These are phyloP conservation scores for Carex myosuroides DNA, from an alignment of 176 grass and related monocot species.

Conservation along the genomic window DNA sequence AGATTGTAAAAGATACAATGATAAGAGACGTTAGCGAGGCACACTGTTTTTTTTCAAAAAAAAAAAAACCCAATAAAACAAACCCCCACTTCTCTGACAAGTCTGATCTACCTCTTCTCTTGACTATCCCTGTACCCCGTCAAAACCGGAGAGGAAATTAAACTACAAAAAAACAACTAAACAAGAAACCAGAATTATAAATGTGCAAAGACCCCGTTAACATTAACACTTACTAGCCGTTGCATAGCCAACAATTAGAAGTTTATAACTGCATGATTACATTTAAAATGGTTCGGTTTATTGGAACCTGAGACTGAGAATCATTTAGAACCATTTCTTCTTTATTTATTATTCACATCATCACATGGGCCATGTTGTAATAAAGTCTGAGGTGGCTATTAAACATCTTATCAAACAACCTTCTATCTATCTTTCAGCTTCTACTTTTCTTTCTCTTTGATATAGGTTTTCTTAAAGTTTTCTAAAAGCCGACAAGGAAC, in stretches of 20 bases:
- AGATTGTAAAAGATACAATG: background rate
- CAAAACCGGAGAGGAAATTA: background rate
- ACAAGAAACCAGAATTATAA: background rate
- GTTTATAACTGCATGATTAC: background rate
- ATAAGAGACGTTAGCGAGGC: constrained; percentile 6
- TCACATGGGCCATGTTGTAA: background rate
- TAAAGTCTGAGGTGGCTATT: background rate
- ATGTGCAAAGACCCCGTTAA: background rate
- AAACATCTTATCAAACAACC: background rate
- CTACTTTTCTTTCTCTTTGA: background rate
- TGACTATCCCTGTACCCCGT: background rate
- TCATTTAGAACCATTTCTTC: background rate
- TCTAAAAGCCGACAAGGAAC: background rate
- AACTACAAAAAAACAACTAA: background rate
- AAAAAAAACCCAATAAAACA: background rate
- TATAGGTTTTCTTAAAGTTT: background rate
- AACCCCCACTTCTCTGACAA: background rate
- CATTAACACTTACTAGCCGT: background rate
- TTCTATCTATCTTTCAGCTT: background rate
- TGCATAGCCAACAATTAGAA: background rate
- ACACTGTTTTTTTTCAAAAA: background rate
- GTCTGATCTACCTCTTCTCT: background rate
- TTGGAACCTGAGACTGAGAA: background rate
- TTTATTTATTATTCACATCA: background rate
- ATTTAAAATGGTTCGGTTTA: background rate